Percentiles rank a stretch among this genome's conserved stretches.
Conservation (phyloP, 352 stramenopile genomes). For the Pythium folliculosum region DNA sequence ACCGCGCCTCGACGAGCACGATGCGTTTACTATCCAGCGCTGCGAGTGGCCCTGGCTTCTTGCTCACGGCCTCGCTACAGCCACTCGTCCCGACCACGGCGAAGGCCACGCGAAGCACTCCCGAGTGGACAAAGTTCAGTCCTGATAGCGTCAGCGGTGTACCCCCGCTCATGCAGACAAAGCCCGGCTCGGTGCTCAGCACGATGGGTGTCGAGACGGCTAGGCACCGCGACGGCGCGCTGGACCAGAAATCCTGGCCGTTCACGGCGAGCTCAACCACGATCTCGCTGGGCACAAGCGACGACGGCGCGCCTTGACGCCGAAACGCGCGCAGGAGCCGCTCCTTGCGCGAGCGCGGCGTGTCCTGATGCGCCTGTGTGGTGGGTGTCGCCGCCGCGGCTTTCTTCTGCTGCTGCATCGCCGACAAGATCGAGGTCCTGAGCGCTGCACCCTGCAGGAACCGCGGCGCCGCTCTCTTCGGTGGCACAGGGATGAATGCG, state of each 20-base stretch:
- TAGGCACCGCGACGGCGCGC: conserved; percentile 28
- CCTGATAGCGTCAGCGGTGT: conserved; percentile 36
- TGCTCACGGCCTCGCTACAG: neutral
- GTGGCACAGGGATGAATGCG: conserved; percentile 36
- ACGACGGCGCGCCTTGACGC: conserved; percentile 17
- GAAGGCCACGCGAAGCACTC: conserved; percentile 36
- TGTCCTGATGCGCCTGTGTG: conserved; percentile 7
- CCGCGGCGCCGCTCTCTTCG: conserved; percentile 10
- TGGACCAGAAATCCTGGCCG: conserved; percentile 42
- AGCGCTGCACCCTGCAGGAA: conserved; percentile 33
- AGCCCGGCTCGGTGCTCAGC: conserved; percentile 22
- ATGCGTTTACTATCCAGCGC: conserved; percentile 17
- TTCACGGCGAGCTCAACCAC: conserved; percentile 41
- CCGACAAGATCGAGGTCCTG: conserved; percentile 53
- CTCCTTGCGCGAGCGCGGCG: conserved; percentile 26
- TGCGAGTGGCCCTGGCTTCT: neutral
- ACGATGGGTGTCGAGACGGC: conserved; percentile 28
- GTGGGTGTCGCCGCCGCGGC: neutral
- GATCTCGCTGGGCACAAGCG: conserved; percentile 37
- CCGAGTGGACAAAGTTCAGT: conserved; percentile 39
- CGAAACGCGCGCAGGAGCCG: conserved; percentile 43
- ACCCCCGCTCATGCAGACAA: conserved; percentile 32
- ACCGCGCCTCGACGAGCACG: conserved; percentile 34
- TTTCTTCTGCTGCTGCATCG: conserved; percentile 45
- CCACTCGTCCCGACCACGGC: conserved; percentile 9